phyloP scores from a whole-genome alignment of 228 moss, liverwort and hornwort genomes.

The Sphagnum fallax region DNA sequence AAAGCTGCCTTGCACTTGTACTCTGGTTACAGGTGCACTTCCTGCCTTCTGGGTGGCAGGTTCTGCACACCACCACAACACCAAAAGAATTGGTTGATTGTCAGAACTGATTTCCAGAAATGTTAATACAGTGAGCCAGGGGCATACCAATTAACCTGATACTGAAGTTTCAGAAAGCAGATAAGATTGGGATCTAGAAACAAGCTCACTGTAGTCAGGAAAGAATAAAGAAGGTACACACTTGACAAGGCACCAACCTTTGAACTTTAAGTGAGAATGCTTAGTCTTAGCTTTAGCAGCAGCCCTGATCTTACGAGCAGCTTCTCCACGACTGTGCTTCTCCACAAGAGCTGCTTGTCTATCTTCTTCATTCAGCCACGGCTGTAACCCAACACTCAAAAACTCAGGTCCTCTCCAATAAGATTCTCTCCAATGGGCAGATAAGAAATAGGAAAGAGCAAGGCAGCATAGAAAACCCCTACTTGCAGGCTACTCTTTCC shows the following conservation, averaged over 20 bases:
- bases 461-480: background rate
- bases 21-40: too few species aligned
- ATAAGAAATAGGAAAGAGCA: background rate
- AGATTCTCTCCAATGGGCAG: background rate
- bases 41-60: too few species aligned
- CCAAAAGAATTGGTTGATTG: too few species aligned
- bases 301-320: conserved; percentile 38
- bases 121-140: background rate
- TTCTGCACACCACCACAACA: too few species aligned
- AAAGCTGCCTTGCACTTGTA: too few species aligned
- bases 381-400: conserved; percentile 19
- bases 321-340: conserved; percentile 38
- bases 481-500: background rate
- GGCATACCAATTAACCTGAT: background rate
- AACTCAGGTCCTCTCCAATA: background rate
- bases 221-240: background rate
- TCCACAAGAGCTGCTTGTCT: conserved; percentile 29
- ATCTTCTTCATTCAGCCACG: conserved; percentile 34
- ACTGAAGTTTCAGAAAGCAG: background rate
- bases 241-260: conserved; percentile 13
- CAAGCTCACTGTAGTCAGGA: background rate
- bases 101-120: too few species aligned
- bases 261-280: background rate
- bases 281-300: conserved; percentile 7
- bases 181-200: background rate